These are phyloP conservation scores for Shiraia bambusicola DNA, from an alignment of 2,329 filamentous ascomycete genomes.

Conservation along the genomic window DNA sequence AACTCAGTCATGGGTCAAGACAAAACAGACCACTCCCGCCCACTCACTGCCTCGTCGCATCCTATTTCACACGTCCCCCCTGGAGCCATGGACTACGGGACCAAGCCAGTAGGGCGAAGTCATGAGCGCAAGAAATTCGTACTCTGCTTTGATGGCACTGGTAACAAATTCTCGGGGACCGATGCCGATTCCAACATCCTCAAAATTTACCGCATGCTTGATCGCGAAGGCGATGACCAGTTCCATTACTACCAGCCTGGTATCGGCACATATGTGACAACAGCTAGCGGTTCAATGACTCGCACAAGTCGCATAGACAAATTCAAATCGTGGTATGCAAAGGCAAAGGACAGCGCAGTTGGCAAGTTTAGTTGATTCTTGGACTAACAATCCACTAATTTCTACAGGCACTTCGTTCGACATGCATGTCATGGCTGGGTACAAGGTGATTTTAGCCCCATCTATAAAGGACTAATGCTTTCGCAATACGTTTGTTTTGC, in stretches of 20 bases:
- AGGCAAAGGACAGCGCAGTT: constrained; percentile 76
- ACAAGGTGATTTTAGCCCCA: constrained; percentile 57
- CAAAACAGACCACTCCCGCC: constrained; percentile 7
- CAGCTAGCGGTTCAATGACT: constrained; percentile 50
- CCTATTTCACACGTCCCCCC: constrained; percentile 4
- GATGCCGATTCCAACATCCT: constrained; percentile 54
- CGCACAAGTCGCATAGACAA: constrained; percentile 59
- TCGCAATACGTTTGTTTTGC: not conserved
- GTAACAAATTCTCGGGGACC: constrained; percentile 47
- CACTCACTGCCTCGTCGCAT: constrained; percentile 2
- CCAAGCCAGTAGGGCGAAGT: constrained; percentile 8
- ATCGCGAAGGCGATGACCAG: constrained; percentile 63
- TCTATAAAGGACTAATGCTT: constrained; percentile 40
- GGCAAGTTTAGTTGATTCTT: constrained; percentile 13
- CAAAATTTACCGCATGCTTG: constrained; percentile 70
- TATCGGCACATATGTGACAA: constrained; percentile 71
- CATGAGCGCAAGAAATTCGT: constrained; percentile 60
- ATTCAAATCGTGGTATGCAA: constrained; percentile 66
- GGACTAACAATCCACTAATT: constrained; percentile 2
- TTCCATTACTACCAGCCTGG: constrained; percentile 51
- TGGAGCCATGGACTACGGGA: constrained; percentile 15
- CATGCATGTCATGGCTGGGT: constrained; percentile 79
- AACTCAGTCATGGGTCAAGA: constrained; percentile 5
- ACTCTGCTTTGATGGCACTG: constrained; percentile 49
- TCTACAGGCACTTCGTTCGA: constrained; percentile 70